Evolutionary conservation across 148 eudicot species (phyloP).

Genomic region (Camellia japonica): DNA sequence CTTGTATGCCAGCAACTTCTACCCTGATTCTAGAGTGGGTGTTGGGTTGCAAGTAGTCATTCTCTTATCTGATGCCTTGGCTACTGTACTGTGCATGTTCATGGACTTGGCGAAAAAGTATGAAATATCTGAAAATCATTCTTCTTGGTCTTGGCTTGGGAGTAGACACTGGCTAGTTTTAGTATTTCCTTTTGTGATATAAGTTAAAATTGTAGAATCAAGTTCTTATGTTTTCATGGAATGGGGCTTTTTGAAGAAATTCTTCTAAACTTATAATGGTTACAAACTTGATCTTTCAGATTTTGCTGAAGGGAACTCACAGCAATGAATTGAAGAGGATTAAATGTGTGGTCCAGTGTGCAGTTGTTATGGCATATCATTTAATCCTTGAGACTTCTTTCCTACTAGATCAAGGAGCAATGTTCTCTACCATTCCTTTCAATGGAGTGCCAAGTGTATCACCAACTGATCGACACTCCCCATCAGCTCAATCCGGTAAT

Average conservation of each 20-base stretch:
- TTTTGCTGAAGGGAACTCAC: conserved; percentile 82
- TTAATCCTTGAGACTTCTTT: conserved; percentile 88
- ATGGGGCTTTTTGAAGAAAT: not conserved
- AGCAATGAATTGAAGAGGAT: conserved; percentile 82
- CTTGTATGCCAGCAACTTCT: not conserved
- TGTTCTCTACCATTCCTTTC: conserved; percentile 73
- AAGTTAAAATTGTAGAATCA: not conserved
- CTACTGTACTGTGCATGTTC: not conserved
- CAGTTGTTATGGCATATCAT: conserved; percentile 96
- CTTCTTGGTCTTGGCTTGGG: not conserved
- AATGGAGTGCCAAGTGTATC: conserved; percentile 23
- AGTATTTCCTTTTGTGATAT: not conserved
- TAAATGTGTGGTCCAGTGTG: conserved; percentile 80
- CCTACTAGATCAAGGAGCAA: conserved; percentile 76
- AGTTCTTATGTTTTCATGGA: not conserved
- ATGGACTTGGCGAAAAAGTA: not conserved
- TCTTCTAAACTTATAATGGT: not conserved
- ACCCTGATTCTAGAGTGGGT: not conserved
- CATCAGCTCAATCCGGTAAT: conserved; percentile 23
- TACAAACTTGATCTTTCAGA: conserved; percentile 42
- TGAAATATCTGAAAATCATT: not conserved
- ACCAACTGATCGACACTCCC: conserved; percentile 9
- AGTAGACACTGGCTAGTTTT: conserved; percentile 3
- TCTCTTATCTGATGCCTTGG: not conserved
- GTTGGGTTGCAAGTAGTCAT: not conserved